A percentile compares a stretch with the other conserved stretches of the same genome.
These are phyloP conservation scores for Infundibulicybe gibba DNA, from an alignment of 768 basidiomycete species.

Conservation along the genomic window DNA sequence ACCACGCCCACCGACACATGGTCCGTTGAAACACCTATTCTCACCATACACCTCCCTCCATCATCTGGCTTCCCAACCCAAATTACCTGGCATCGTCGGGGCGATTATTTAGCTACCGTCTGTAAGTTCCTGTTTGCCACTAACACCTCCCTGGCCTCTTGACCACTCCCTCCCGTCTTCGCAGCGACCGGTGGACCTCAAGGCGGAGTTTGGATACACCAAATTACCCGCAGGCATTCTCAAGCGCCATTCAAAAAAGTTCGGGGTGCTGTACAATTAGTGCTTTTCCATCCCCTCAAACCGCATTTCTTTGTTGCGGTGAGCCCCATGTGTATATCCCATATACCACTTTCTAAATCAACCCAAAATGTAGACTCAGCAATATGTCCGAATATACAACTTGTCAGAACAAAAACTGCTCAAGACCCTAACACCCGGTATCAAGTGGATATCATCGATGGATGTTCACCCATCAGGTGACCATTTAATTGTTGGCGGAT, in stretches of 20 bases:
- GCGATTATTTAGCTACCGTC: conserved; percentile 94
- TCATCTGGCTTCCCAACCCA: conserved; percentile 74
- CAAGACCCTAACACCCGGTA: conserved; percentile 93
- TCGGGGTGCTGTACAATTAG: conserved; percentile 85
- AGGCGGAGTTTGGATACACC: conserved; percentile 93
- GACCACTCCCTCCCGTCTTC: conserved; percentile 8
- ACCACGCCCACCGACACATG: conserved; percentile 42
- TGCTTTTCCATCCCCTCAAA: conserved; percentile 91
- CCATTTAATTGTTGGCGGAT: conserved; percentile 95
- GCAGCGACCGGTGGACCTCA: conserved; percentile 66
- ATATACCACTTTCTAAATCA: too few species aligned
- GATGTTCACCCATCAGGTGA: conserved; percentile 96
- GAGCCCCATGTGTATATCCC: conserved; percentile 24
- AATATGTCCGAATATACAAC: conserved; percentile 94
- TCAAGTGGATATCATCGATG: conserved; percentile 96
- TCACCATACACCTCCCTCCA: conserved; percentile 59
- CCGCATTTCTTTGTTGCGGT: conserved; percentile 98
- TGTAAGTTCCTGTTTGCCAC: conserved; percentile 52
- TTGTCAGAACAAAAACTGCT: conserved; percentile 89
- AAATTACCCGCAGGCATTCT: conserved; percentile 88
- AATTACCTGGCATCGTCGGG: conserved; percentile 88
- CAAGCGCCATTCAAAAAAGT: conserved; percentile 98
- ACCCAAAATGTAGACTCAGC: conserved; percentile 68
- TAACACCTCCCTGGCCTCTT: conserved; percentile 5
- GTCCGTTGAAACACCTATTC: conserved; percentile 50